Percentiles rank a stretch among this genome's conserved stretches.
These are phyloP conservation scores for Quercus phellos DNA, from an alignment of 331 rosid genomes.

Conservation along the genomic window DNA sequence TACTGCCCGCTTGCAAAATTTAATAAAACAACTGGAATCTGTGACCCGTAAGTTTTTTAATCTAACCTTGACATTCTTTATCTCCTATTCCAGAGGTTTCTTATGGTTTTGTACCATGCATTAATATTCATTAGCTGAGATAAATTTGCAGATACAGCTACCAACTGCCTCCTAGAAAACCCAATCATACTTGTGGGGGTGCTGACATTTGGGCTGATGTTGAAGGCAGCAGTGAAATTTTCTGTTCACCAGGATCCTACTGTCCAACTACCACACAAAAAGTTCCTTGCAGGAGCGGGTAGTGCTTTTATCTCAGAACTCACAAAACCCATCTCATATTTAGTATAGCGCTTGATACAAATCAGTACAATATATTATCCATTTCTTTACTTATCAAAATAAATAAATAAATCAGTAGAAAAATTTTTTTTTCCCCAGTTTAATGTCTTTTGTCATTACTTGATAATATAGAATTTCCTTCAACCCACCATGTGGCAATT, in stretches of 20 bases:
- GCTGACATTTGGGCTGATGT: constrained; percentile 75
- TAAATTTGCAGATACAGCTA: constrained; percentile 63
- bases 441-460: constrained; percentile 4
- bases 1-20: constrained; percentile 65
- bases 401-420: neutral
- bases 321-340: neutral
- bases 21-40: constrained; percentile 52
- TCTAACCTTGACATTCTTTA: neutral
- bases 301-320: constrained; percentile 40
- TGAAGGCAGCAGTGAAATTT: constrained; percentile 55
- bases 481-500: too few relatives aligned
- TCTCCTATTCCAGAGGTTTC: neutral
- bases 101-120: neutral
- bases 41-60: constrained; percentile 70
- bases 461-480: neutral
- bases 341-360: neutral
- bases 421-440: neutral
- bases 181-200: constrained; percentile 75
- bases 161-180: constrained; percentile 59
- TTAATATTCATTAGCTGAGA: constrained; percentile 18
- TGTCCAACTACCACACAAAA: constrained; percentile 58
- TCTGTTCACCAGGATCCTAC: constrained; percentile 79
- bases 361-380: neutral
- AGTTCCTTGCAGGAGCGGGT: constrained; percentile 70
- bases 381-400: too few relatives aligned